Base-by-base conservation (phyloP, 495 filamentous ascomycete genomes). In the Xanthoparmelia taractica region DNA sequence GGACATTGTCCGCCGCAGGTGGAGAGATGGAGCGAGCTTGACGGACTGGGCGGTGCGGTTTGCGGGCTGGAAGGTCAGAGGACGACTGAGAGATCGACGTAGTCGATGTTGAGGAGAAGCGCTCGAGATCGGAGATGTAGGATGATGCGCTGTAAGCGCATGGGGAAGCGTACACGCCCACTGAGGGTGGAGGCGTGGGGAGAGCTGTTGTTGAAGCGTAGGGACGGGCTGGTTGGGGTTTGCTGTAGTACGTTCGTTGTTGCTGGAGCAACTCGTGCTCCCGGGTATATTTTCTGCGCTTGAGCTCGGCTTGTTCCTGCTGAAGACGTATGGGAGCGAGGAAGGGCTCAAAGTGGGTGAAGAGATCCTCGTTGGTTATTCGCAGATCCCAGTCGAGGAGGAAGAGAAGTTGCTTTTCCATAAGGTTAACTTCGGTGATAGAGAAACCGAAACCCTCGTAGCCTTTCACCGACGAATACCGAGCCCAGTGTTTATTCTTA, bases 401-500 rank as follows among this genome's bases (percentile, higher is more conserved):
- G 79, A 89, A 92, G 45, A 97, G 85, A 37, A 97, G 83, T 75
- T 97, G 93, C 79, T 94, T 94, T 80, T 97, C 93, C 93, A 97
- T 97, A 57, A 96, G 81, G 78, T 97, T 97, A 64, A 97, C 93
- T 77, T 97, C 93, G 25, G 91, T 92, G 54, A 92, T 79, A 56
- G 85, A 92, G 80, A 97, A 98, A 65, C 92, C 88, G 73, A 97
- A 98, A 61, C 78, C 84, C 55, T 89, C 88, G 72, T 77, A 88
- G 56, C 86, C 87, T 67, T 86, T 84, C 63, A 94, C 85, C 47
- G 77, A 75, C 58, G 88, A 93, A 80, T 97, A 98, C 63, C 82
- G 85, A 34, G 94, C 92, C 94, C 94, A 98, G 80, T 98, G 94
- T 85, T 97, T 97, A 83, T 98, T 98, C 87, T 97, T 97, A 58